Base-by-base conservation (phyloP, 148 eudicot species). In the Suaeda aralocaspica region DNA sequence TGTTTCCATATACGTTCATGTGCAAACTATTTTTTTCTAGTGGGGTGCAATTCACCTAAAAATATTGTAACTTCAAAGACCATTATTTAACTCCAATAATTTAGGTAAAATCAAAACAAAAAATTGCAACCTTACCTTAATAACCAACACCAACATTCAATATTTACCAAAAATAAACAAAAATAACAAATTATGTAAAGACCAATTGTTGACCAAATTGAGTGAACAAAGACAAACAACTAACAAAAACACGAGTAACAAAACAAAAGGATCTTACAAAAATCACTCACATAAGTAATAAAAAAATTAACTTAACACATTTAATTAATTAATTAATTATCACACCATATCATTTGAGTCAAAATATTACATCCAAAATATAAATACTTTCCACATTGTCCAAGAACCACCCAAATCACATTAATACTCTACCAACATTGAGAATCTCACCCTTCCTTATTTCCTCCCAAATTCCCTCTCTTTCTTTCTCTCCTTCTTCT, bases 401-500 rank as follows among this genome's bases (percentile, higher is more conserved):
- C 67, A 69, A 26, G 22, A 21, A 64, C 64, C 76, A 73, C 76
- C 76, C 53, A 53, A 53, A 26, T 55, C 30, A 42, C 76, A 72
- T 72, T 64, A 65, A 64, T 65, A 33, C 64, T 65, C 64, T 73
- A 65, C 76, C 76, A 73, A 53, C 69, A 51, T 63, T 33, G 10
- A 62, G 29, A 26, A 12, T 31, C 46, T 56, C 70, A 18, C 52
- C 58, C 2, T 30, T 11, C 28, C 19, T 64, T 36, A n/a, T n/a
- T 28, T 24, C 62, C 10, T 25, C 13, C 28, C 28, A 4, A 14
- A n/a, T 24, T 31, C 9, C 41, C 74, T 59, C 36, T 14, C 66
- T 6, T 41, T 64, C 74, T 61, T 13, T 13, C 45, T 22, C 9
- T 64, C 21, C 30, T 28, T 64, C 50, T 6, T 1, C 15, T 10